Conservation (phyloP, 768 basidiomycete species). For the Boletus patriciae region DNA sequence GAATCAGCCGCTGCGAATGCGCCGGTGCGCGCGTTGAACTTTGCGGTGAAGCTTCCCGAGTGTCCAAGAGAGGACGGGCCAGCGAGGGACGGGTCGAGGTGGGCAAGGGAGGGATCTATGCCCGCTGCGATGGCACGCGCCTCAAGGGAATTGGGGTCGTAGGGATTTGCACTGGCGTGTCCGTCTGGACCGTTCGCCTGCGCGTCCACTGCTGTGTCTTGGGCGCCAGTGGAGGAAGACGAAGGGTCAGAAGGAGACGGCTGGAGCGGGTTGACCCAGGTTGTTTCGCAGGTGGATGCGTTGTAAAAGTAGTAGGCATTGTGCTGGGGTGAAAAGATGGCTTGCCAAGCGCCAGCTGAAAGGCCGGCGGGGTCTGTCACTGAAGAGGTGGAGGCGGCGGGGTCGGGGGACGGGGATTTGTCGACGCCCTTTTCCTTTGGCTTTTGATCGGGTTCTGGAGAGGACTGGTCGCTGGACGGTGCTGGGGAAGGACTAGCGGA, state of each 20-base stretch:
- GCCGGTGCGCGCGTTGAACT: conserved; percentile 82
- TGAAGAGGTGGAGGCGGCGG: conserved; percentile 5
- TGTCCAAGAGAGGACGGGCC: conserved; percentile 32
- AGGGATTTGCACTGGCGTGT: conserved; percentile 16
- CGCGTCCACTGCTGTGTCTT: conserved; percentile 21
- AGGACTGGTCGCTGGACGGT: conserved; percentile 1
- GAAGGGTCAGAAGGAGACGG: conserved; percentile 30
- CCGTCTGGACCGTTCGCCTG: conserved; percentile 24
- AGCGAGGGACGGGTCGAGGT: conserved; percentile 73
- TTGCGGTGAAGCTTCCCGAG: conserved; percentile 57
- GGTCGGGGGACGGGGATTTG: conserved; percentile 1
- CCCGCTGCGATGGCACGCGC: conserved; percentile 74
- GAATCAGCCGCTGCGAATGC: conserved; percentile 65
- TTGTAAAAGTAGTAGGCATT: conserved; percentile 89
- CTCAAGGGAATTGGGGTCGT: conserved; percentile 51
- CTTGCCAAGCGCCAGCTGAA: conserved; percentile 63
- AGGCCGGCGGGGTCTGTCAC: conserved; percentile 17
- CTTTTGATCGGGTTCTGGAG: not conserved
- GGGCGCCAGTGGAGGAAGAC: conserved; percentile 16
- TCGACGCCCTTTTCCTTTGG: not conserved
- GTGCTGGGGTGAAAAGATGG: conserved; percentile 74
- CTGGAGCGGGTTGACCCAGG: conserved; percentile 78
- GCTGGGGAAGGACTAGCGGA: conserved; percentile 5
- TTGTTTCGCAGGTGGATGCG: conserved; percentile 70
- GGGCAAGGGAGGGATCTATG: conserved; percentile 79